Conservation (phyloP, 2,329 filamentous ascomycete species). For the Alternaria angustiovoidea region DNA sequence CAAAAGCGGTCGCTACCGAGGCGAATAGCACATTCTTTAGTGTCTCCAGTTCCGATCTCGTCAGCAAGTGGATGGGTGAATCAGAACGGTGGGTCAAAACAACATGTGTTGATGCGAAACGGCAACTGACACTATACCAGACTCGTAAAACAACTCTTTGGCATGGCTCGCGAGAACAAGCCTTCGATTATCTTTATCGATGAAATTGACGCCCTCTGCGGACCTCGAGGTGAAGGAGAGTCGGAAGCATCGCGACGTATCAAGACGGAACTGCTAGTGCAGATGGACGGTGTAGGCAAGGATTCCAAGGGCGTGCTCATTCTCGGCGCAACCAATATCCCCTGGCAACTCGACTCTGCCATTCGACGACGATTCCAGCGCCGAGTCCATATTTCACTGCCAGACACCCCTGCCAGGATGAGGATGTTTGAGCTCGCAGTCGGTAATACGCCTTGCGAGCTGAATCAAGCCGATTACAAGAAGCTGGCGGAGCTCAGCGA, state of each 20-base stretch:
- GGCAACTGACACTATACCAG: slow-evolving; percentile 55
- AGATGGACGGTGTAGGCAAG: slow-evolving; percentile 98
- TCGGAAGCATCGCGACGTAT: slow-evolving; percentile 96
- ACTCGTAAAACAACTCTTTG: slow-evolving; percentile 94
- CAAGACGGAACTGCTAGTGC: slow-evolving; percentile 97
- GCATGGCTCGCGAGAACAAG: slow-evolving; percentile 97
- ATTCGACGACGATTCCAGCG: slow-evolving; percentile 96
- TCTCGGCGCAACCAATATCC: slow-evolving; percentile 96
- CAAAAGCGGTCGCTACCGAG: slow-evolving; percentile 96
- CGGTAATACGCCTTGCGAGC: slow-evolving; percentile 88
- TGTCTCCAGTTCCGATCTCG: slow-evolving; percentile 94
- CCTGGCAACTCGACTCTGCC: slow-evolving; percentile 96
- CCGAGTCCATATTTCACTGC: slow-evolving; percentile 92
- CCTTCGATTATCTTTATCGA: slow-evolving; percentile 99
- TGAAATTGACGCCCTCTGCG: slow-evolving; percentile 95
- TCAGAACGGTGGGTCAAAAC: slow-evolving; percentile 77
- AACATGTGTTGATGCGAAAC: not conserved
- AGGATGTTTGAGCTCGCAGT: slow-evolving; percentile 96
- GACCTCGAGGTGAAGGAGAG: slow-evolving; percentile 91
- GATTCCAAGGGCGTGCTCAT: slow-evolving; percentile 94
- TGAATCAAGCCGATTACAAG: slow-evolving; percentile 79
- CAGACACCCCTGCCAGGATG: slow-evolving; percentile 84
- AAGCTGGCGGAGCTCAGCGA: slow-evolving; percentile 83
- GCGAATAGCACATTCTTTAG: slow-evolving; percentile 99
- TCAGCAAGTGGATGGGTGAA: slow-evolving; percentile 99